Percentiles rank a stretch among this genome's conserved stretches.
Conservation (phyloP, 345 rosid genomes). For the Rhizophora mangle region DNA sequence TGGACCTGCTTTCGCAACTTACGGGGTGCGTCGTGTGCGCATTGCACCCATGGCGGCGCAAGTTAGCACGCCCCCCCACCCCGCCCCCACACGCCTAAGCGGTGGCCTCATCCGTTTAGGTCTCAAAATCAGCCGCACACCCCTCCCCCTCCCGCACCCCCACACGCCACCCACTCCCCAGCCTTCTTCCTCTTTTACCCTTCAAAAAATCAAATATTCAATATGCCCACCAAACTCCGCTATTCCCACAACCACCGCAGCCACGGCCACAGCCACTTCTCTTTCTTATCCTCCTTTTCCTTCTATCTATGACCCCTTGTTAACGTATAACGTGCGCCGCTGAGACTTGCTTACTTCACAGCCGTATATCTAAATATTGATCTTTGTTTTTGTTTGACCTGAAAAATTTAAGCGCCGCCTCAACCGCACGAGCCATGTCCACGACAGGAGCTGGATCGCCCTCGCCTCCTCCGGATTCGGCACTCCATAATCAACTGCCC, state of each 20-base stretch:
- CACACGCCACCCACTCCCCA: neutral
- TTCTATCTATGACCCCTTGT: constrained; percentile 4
- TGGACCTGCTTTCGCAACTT: too few relatives aligned
- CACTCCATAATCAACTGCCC: neutral
- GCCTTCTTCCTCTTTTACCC: too few relatives aligned
- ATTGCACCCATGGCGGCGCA: too few relatives aligned
- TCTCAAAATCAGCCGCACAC: constrained; percentile 52
- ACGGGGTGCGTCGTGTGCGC: too few relatives aligned
- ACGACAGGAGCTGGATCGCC: neutral
- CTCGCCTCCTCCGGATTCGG: neutral
- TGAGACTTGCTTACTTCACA: neutral
- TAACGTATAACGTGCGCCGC: neutral
- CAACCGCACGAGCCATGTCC: neutral
- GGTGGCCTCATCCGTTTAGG: constrained; percentile 42
- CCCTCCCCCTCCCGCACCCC: constrained; percentile 14
- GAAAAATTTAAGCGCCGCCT: neutral
- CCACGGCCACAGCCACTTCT: constrained; percentile 16
- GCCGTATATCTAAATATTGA: neutral
- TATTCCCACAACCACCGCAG: constrained; percentile 27
- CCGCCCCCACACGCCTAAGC: constrained; percentile 19
- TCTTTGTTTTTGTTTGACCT: neutral
- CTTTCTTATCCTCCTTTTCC: constrained; percentile 10
- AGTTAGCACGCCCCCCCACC: too few relatives aligned
- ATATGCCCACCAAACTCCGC: constrained; percentile 41
- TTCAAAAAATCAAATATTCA: neutral